phyloP scores from a whole-genome alignment of 2,329 filamentous ascomycete genomes.

The Pyrenophora tritici-repentis region DNA sequence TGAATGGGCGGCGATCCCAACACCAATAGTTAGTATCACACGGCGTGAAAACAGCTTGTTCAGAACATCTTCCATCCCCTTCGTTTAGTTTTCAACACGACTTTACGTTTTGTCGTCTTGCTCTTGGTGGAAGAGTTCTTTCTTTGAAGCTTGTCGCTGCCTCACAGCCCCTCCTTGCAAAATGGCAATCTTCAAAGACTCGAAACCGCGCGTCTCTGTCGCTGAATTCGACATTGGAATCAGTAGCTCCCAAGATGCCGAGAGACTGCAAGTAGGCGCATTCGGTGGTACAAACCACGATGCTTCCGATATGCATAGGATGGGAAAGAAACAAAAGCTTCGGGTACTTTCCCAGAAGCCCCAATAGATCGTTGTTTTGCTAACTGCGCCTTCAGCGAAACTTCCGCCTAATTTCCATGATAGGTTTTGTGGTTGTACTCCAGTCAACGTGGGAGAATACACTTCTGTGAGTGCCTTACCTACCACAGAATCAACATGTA shows the following conservation, averaged over 20 bases:
- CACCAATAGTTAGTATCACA: too few relatives aligned
- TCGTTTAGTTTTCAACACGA: too few relatives aligned
- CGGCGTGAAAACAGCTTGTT: too few relatives aligned
- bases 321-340: constrained; percentile 31
- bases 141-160: background rate
- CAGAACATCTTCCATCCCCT: too few relatives aligned
- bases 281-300: constrained; percentile 21
- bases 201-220: constrained; percentile 7
- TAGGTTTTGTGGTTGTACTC: constrained; percentile 23
- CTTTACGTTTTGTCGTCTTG: background rate
- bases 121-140: background rate
- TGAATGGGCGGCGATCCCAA: too few relatives aligned
- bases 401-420: constrained; percentile 24
- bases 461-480: constrained; percentile 12
- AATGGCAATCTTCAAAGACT: constrained; percentile 7
- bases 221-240: constrained; percentile 20
- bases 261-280: constrained; percentile 9
- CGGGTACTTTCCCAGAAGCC: constrained; percentile 9
- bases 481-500: background rate
- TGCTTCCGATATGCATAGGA: constrained; percentile 27
- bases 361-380: background rate
- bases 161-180: background rate
- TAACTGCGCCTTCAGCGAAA: constrained; percentile 17
- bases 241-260: background rate
- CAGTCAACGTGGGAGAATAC: constrained; percentile 28